Percentiles rank a stretch among this genome's conserved stretches.
Evolutionary conservation across 192 early-diverging fungal genomes (phyloP).

Genomic region (Glomus cerebriforme): DNA sequence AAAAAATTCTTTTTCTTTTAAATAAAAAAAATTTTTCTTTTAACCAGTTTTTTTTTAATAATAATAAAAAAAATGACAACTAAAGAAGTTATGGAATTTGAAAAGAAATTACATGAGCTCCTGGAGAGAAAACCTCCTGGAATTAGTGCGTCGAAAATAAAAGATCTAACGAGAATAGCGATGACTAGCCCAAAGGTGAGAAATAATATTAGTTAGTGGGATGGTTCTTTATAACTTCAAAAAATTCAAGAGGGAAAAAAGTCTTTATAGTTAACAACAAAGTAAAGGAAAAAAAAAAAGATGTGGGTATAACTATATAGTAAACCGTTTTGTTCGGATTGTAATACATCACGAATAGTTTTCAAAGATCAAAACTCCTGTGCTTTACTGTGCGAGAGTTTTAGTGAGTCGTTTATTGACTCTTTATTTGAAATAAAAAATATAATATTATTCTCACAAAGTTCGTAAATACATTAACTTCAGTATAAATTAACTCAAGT

Average conservation of each 20-base stretch:
- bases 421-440: background rate
- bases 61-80: constrained; percentile 16
- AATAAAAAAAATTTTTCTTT: background rate
- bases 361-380: background rate
- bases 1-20: background rate
- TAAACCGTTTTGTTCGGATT: background rate
- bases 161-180: constrained; percentile 46
- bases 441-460: background rate
- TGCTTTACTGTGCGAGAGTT: background rate
- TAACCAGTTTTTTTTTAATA: background rate
- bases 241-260: background rate
- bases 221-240: background rate
- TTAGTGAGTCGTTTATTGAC: background rate
- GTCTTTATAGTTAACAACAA: background rate
- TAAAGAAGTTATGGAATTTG: constrained; percentile 41
- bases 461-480: background rate
- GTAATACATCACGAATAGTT: background rate
- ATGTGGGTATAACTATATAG: background rate
- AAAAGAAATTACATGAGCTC: constrained; percentile 42
- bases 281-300: background rate
- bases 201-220: background rate
- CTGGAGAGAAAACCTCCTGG: constrained; percentile 42
- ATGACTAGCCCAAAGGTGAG: constrained; percentile 43
- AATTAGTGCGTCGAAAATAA: constrained; percentile 46
- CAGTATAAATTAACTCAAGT: background rate